Evolutionary conservation across 129 eudicot species (phyloP), one percentile per base, ranked within the genome.

Genomic region (Artemisia tridentata): DNA sequence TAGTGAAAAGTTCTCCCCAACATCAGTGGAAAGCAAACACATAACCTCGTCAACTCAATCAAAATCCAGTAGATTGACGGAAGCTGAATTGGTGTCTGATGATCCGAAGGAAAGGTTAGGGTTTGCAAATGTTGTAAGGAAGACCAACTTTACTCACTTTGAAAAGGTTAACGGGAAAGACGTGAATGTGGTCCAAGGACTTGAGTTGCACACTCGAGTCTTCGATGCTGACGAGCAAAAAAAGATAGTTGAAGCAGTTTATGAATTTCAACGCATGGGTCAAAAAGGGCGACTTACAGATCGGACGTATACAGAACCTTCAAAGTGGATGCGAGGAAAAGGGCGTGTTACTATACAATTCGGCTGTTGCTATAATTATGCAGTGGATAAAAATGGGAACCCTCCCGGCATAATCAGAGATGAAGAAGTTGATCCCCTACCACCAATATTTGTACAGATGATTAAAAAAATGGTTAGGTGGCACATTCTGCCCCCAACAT

Each of bases 281-380:
- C 91, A 75, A 72, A 83, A 76, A 61, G 83, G 95, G 3, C 86
- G 69, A 12, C 91, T 88, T 76, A 85, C 77, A 89, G 96, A 80
- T 49, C 87, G 87, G 23, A 89, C 96, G 6, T 89, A 79, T 56
- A 38, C 92, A 0, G 92, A 87, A 79, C 92, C 96, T 31, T 51
- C 80, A 34, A 89, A 89, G 71, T 89, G 96, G 96, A 89, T 89
- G 91, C 86, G 86, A 72, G 96, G 96, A 3, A 89, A 89, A 78
- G 92, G 92, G 67, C 96, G 92, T 0, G 78, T 82, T 19, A 89
- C 96, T 2, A 84, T 89, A 66, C 96, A 89, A 72, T 89, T 89
- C 75, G 96, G 92, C 23, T 86, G 96, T 64, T 86, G 96, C 65
- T 89, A 89, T 52, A 89, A 89, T 49, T 89, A 89, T 77, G 96